phyloP scores from a whole-genome alignment of 169 alveolate genomes.

The Plasmodium fragile region DNA sequence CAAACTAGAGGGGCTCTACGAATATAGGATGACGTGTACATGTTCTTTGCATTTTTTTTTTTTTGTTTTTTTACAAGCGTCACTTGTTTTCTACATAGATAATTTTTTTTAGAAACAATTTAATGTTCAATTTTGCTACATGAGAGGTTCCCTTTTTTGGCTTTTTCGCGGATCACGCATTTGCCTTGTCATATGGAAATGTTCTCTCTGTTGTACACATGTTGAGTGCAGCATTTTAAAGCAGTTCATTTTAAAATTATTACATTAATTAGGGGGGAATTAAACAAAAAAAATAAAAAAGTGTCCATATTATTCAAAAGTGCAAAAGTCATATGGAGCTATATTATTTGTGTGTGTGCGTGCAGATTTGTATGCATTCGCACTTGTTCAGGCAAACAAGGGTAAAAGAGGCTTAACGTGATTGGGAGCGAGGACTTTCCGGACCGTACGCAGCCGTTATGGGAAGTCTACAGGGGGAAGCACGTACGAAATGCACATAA shows the following conservation, averaged over 20 bases:
- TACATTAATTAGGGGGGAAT: neutral
- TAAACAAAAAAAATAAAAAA: neutral
- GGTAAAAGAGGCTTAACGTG: neutral
- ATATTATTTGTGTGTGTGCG: neutral
- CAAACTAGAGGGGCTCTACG: neutral
- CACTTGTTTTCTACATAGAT: neutral
- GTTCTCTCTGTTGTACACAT: neutral
- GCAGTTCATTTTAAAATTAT: neutral
- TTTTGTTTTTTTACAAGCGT: neutral
- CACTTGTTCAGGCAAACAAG: neutral
- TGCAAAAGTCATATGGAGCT: neutral
- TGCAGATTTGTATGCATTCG: neutral
- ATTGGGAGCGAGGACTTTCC: neutral
- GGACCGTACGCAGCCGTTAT: neutral
- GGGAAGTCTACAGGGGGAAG: neutral
- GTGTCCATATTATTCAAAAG: neutral
- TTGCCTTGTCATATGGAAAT: neutral
- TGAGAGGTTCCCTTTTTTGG: neutral
- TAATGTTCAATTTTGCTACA: neutral
- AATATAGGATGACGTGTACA: neutral
- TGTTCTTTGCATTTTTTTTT: neutral
- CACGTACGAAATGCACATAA: neutral
- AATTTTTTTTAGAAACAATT: neutral
- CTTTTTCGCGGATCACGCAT: neutral
- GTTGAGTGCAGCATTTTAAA: neutral